Base-by-base conservation (phyloP, 192 early-diverging fungal species). In the Podila clonocystis region DNA sequence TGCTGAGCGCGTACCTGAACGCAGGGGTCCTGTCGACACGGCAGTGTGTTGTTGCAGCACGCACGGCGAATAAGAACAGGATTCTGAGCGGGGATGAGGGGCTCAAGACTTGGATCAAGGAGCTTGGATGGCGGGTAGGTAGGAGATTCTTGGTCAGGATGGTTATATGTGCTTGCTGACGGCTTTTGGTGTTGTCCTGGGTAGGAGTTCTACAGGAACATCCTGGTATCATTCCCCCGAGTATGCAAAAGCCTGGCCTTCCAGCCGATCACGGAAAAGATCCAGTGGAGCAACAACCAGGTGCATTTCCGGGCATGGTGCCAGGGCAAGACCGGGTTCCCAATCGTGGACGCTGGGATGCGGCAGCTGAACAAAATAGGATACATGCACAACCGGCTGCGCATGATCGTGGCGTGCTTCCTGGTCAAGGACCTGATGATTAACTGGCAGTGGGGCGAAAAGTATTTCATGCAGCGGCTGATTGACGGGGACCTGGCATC, bases 331-430 rank as follows among this genome's bases (percentile, higher is more conserved):
- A 94, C 91, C 0, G 91, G 93, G 6, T 91, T 84, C 74, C 89
- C 89, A 2, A 87, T 92, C 61, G 90, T 91, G 11, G 89, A 92
- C 71, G 89, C 91, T 11, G 91, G 84, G 1, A 94, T 94, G 91
- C 69, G 91, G 29, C 86, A 92, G 66, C 70, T 94, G 28, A 80
- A 78, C 11, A 65, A 62, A 2, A 85, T 74, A 9, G 93, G 91
- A 9, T 89, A 84, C 75, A 90, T 94, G 90, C 89, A 91, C 74
- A 94, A 94, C 74, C 87, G 91, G 19, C 59, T 89, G 17, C 83
- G 93, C 11, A 93, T 94, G 93, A 86, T 91, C 50, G 85, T 79
- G 2, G 87, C 86, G 17, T 87, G 80, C 33, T 88, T 86, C 62
- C 65, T 86, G 17, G 78, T 72, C 38, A 86, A 84, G 68, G 85